Conservation (phyloP, 352 stramenopile species). For the Phytopythium aichiense region DNA sequence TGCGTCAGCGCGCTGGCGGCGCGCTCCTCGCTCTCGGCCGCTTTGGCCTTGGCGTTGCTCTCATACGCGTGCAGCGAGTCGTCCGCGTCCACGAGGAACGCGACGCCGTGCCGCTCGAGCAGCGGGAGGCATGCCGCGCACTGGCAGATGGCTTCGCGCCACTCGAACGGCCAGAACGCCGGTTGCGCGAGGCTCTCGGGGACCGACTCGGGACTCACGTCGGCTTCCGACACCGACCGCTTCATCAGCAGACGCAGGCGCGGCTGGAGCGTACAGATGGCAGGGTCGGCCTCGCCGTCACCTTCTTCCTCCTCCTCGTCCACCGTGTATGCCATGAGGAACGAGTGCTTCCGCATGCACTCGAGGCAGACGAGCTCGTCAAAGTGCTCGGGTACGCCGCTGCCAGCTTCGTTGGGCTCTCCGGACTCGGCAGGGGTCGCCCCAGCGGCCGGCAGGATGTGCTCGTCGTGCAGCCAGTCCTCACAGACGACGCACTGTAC, state of each 20-base stretch:
- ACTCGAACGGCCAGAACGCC: constrained; percentile 68
- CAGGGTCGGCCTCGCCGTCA: neutral
- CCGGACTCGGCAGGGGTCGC: neutral
- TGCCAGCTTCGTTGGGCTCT: neutral
- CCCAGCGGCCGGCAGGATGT: constrained; percentile 29
- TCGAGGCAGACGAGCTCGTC: constrained; percentile 65
- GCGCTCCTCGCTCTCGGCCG: constrained; percentile 32
- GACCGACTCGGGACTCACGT: neutral
- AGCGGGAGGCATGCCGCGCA: constrained; percentile 46
- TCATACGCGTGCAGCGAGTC: constrained; percentile 70
- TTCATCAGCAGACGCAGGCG: constrained; percentile 3
- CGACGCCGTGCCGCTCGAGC: constrained; percentile 47
- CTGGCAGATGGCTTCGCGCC: constrained; percentile 49
- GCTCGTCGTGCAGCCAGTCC: constrained; percentile 75
- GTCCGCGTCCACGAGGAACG: constrained; percentile 56
- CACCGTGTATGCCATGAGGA: constrained; percentile 56
- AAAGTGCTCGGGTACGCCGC: constrained; percentile 28
- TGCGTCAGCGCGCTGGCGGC: constrained; percentile 48
- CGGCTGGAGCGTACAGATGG: constrained; percentile 3
- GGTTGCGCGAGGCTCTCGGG: constrained; percentile 15
- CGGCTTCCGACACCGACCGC: constrained; percentile 5
- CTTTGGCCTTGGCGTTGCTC: constrained; percentile 31
- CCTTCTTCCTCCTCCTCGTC: constrained; percentile 12
- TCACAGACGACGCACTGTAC: constrained; percentile 76
- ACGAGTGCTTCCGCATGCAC: constrained; percentile 63